phyloP scores from a whole-genome alignment of 257 asterid genomes.

The Jacaranda copaia region DNA sequence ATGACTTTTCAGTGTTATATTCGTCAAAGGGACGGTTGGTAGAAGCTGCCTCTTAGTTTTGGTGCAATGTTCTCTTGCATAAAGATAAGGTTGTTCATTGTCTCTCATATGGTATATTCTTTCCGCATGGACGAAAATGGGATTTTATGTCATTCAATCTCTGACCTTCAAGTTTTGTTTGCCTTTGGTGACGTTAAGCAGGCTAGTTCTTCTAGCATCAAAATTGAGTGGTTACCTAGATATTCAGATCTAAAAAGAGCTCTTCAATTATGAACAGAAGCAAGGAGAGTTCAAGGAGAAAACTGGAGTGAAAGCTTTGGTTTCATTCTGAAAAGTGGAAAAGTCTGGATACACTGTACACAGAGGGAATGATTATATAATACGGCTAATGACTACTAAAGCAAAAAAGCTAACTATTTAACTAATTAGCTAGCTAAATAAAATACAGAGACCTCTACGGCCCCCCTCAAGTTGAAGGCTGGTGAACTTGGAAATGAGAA shows the following conservation, averaged over 20 bases:
- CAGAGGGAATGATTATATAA: too few species aligned
- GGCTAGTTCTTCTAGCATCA: conserved; percentile 53
- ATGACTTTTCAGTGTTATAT: conserved; percentile 74
- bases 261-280: conserved; percentile 40
- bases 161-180: conserved; percentile 29
- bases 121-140: conserved; percentile 5
- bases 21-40: conserved; percentile 65
- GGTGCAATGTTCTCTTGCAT: conserved; percentile 65
- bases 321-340: too few species aligned
- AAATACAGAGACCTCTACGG: too few species aligned
- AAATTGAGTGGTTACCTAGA: conserved; percentile 78
- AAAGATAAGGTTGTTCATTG: conserved; percentile 56
- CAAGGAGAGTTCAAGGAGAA: too few species aligned
- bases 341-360: too few species aligned
- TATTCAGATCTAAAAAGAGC: conserved; percentile 74
- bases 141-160: conserved; percentile 16
- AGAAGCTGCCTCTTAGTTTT: conserved; percentile 80
- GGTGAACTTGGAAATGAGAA: too few species aligned
- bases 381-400: too few species aligned
- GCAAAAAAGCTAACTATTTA: too few species aligned
- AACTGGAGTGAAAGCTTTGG: too few species aligned
- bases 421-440: too few species aligned
- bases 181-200: conserved; percentile 38
- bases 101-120: conserved; percentile 8
- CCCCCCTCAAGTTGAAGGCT: too few species aligned